A percentile compares a stretch with the other conserved stretches of the same genome.
These are phyloP conservation scores for Dactylonectria macrodidyma DNA, from an alignment of 2,329 filamentous ascomycete species.

Conservation along the genomic window DNA sequence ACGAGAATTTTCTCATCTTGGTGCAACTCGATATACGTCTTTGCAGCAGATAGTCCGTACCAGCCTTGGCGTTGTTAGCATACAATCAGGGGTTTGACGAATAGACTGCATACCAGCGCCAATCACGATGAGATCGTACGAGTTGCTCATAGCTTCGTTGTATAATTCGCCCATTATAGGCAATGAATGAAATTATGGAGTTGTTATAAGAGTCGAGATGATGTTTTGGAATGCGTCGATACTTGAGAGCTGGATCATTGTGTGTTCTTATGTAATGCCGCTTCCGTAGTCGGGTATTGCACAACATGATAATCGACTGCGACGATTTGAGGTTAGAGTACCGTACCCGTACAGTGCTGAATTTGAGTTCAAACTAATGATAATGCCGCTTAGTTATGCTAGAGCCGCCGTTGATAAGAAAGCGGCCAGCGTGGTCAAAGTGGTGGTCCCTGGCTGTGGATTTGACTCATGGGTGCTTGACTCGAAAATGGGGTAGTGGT, in stretches of 20 bases:
- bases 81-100: background rate
- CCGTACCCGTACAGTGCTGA: background rate
- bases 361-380: background rate
- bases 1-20: slow-evolving; percentile 62
- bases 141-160: slow-evolving; percentile 8
- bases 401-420: background rate
- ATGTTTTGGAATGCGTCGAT: background rate
- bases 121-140: slow-evolving; percentile 22
- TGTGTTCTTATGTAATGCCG: background rate
- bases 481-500: too few species aligned
- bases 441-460: too few species aligned
- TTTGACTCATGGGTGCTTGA: too few species aligned
- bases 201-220: background rate
- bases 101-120: slow-evolving; percentile 18
- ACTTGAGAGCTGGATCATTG: background rate
- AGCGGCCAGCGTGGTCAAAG: background rate
- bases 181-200: background rate
- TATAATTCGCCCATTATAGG: background rate
- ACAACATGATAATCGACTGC: background rate
- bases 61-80: slow-evolving; percentile 53
- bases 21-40: slow-evolving; percentile 65
- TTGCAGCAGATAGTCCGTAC: slow-evolving; percentile 66
- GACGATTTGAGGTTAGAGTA: background rate
- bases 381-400: background rate
- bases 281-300: background rate